These are phyloP conservation scores for Scorias spongiosa DNA, from an alignment of 2,329 filamentous ascomycete species.

Conservation along the genomic window DNA sequence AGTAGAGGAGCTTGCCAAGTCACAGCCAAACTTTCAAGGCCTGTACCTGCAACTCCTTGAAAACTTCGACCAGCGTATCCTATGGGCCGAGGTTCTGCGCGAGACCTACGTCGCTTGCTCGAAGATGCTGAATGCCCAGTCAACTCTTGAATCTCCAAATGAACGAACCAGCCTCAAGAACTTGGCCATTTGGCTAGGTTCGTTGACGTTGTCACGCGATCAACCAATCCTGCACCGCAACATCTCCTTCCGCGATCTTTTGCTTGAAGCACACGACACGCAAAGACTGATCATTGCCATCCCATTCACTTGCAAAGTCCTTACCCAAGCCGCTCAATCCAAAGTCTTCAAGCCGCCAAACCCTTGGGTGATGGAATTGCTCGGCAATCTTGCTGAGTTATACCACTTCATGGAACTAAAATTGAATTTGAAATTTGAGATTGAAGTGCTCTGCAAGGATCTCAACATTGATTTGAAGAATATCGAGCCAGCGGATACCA, in stretches of 20 bases:
- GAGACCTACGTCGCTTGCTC: constrained; percentile 83
- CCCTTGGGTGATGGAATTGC: constrained; percentile 94
- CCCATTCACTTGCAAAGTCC: constrained; percentile 92
- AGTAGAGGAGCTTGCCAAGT: constrained; percentile 89
- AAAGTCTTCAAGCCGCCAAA: constrained; percentile 89
- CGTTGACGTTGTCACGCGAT: constrained; percentile 80
- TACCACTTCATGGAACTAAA: constrained; percentile 90
- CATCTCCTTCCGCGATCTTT: constrained; percentile 88
- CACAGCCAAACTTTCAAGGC: constrained; percentile 91
- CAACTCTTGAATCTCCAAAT: constrained; percentile 65
- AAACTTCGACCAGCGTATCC: constrained; percentile 58
- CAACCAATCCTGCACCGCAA: constrained; percentile 94
- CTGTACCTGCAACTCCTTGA: constrained; percentile 83
- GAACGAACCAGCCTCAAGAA: constrained; percentile 88
- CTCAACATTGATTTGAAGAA: constrained; percentile 82
- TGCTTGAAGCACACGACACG: constrained; percentile 86
- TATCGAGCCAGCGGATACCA: constrained; percentile 74
- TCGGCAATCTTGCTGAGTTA: constrained; percentile 77
- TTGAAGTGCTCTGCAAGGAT: constrained; percentile 91
- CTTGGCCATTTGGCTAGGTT: constrained; percentile 82
- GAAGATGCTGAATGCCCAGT: constrained; percentile 78
- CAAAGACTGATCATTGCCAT: constrained; percentile 85
- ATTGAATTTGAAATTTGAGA: constrained; percentile 95
- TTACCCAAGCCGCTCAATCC: constrained; percentile 70
- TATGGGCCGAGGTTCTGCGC: constrained; percentile 81